Conservation (phyloP, 768 basidiomycete species). For the Omphalotus guepiniiformis region DNA sequence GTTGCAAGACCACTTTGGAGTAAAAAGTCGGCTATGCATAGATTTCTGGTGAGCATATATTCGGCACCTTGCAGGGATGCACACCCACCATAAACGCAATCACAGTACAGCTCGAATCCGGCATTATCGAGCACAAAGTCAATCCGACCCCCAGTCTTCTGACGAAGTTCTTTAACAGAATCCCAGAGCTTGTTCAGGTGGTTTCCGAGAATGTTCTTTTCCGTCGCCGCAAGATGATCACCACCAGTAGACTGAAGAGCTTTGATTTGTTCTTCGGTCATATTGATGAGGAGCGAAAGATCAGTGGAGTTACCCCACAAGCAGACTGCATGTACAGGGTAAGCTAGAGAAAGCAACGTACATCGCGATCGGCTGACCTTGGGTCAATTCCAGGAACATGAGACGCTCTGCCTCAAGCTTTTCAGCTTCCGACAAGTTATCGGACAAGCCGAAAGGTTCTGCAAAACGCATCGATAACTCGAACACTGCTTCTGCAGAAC, state of each 20-base stretch:
- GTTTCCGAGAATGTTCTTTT: slow-evolving; percentile 95
- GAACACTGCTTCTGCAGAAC: slow-evolving; percentile 88
- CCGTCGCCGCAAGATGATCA: slow-evolving; percentile 91
- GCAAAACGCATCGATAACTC: slow-evolving; percentile 91
- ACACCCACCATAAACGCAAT: slow-evolving; percentile 74
- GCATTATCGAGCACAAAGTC: slow-evolving; percentile 87
- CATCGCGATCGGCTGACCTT: slow-evolving; percentile 45
- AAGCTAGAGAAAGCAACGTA: background rate
- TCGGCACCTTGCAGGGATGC: background rate
- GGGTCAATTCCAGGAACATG: slow-evolving; percentile 91
- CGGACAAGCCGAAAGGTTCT: slow-evolving; percentile 68
- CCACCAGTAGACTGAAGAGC: slow-evolving; percentile 94
- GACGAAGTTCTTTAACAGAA: slow-evolving; percentile 61
- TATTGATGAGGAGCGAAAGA: slow-evolving; percentile 90
- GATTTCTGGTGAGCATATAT: slow-evolving; percentile 8
- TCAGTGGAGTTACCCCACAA: slow-evolving; percentile 98
- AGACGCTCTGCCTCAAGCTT: slow-evolving; percentile 70
- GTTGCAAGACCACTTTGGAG: slow-evolving; percentile 84
- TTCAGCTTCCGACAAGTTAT: slow-evolving; percentile 46
- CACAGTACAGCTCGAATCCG: slow-evolving; percentile 86
- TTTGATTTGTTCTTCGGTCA: slow-evolving; percentile 98
- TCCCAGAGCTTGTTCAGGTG: slow-evolving; percentile 71
- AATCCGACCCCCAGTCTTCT: slow-evolving; percentile 68
- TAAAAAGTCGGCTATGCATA: slow-evolving; percentile 75
- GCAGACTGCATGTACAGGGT: slow-evolving; percentile 57